A percentile compares a stretch with the other conserved stretches of the same genome.
phyloP scores from a whole-genome alignment of 352 stramenopile genomes.

The Pythium myriotylum region DNA sequence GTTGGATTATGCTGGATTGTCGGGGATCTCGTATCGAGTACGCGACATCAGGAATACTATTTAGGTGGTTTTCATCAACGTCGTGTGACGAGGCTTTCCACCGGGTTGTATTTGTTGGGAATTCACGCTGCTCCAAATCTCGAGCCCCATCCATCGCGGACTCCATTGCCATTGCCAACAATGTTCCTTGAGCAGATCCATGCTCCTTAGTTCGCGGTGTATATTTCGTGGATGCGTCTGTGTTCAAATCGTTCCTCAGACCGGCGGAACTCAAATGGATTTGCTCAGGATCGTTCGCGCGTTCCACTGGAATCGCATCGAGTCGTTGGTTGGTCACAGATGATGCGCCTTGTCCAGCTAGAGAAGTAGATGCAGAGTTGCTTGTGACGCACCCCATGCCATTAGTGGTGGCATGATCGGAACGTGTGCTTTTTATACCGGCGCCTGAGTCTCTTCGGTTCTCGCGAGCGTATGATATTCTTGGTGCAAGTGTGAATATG shows the following conservation, averaged over 20 bases:
- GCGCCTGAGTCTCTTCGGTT: background rate
- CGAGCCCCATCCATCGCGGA: background rate
- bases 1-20: background rate
- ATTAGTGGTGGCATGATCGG: conserved; percentile 14
- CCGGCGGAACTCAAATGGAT: background rate
- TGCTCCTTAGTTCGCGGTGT: background rate
- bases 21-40: conserved; percentile 22
- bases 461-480: background rate
- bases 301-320: background rate
- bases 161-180: conserved; percentile 33
- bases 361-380: background rate
- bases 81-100: background rate
- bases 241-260: background rate
- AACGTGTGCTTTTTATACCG: background rate
- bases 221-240: conserved; percentile 3
- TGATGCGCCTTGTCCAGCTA: background rate
- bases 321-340: background rate
- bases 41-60: conserved; percentile 17
- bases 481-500: background rate
- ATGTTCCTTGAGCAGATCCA: background rate
- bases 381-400: conserved; percentile 27
- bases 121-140: background rate
- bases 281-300: background rate
- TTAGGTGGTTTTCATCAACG: conserved; percentile 2
- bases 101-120: background rate